Percentiles rank a stretch among this genome's conserved stretches.
Evolutionary conservation across 192 early-diverging fungal species (phyloP).

Genomic region (Backusella tuberculispora): DNA sequence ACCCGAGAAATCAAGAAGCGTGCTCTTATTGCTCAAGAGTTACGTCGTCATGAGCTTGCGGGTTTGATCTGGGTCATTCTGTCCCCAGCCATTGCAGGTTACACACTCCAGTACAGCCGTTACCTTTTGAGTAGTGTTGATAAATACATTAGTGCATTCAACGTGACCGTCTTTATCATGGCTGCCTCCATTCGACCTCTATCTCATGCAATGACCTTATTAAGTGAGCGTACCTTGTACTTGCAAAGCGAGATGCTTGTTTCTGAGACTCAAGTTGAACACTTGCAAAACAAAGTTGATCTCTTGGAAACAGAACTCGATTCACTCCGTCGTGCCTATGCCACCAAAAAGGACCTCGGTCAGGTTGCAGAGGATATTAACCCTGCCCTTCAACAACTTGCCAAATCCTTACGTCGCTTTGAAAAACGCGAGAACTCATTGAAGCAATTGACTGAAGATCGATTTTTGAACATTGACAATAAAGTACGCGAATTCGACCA

Average conservation of each 20-base stretch:
- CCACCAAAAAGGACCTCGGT: constrained; percentile 57
- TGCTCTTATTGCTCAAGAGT: constrained; percentile 41
- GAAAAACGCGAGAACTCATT: constrained; percentile 60
- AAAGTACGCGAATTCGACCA: constrained; percentile 61
- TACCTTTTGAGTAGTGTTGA: constrained; percentile 56
- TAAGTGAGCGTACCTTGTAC: constrained; percentile 54
- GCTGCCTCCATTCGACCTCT: constrained; percentile 58
- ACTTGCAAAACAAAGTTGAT: constrained; percentile 49
- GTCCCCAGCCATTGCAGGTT: constrained; percentile 60
- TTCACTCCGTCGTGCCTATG: constrained; percentile 52
- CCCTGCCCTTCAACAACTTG: constrained; percentile 56
- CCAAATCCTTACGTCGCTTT: constrained; percentile 55
- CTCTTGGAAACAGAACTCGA: constrained; percentile 54
- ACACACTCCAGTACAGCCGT: constrained; percentile 56
- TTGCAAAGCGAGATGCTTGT: constrained; percentile 59
- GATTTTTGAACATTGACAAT: constrained; percentile 52
- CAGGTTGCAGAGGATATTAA: constrained; percentile 52
- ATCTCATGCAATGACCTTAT: constrained; percentile 51
- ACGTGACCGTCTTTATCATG: constrained; percentile 60
- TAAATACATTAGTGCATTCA: constrained; percentile 57
- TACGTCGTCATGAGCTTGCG: constrained; percentile 54
- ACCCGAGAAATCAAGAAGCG: constrained; percentile 23
- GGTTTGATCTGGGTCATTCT: constrained; percentile 52
- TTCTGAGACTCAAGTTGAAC: constrained; percentile 51
- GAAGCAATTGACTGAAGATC: constrained; percentile 55